Base-by-base conservation (phyloP, 2,329 filamentous ascomycete genomes). In the Mycogone perniciosa region DNA sequence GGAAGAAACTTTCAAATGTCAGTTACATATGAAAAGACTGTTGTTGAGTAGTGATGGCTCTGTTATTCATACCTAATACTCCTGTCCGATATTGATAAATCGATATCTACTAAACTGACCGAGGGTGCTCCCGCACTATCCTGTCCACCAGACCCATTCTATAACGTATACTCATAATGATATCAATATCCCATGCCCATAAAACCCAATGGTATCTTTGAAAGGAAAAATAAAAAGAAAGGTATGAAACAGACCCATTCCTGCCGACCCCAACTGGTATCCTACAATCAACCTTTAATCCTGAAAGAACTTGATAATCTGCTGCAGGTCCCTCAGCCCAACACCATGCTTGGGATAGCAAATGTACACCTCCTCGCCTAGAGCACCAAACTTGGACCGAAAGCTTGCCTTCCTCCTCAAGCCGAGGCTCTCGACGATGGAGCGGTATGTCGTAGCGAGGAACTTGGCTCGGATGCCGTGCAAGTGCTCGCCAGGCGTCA, bases 221-320 rank as follows among this genome's bases (percentile, higher is more conserved):
- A 41, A 6, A 41, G 20, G 20, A 13, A 26, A 26, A 11, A 40
- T 9, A 40, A 40, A 40, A 40, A 41, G 13, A 41, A 41, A n/a
- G 11, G 8, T 35, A 35, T 11, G 13, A n/a, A 41, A 41, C 20
- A n/a, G 8, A 27, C 38, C 38, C 7, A 27, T 41, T n/a, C 29
- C 13, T 3, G 8, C 20, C 8, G 7, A 5, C 38, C 13, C 20
- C 4, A 7, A 13, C 9, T 20, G 20, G 20, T 20, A 13, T 5
- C 8, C 8, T n/a, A n/a, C 11, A 41, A 41, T 3, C 38, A 26
- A 41, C 7, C 9, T 8, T 48, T 47, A 81, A 57, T 88, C 88
- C 68, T 92, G 87, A 67, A 96, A 93, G 73, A 95, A 96, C 65
- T 85, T 87, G 71, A 96, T 77, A 59, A 96, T 82, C n/a, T 90